Evolutionary conservation across 2,329 filamentous ascomycete genomes (phyloP).

Genomic region (Elsinoe perseae): DNA sequence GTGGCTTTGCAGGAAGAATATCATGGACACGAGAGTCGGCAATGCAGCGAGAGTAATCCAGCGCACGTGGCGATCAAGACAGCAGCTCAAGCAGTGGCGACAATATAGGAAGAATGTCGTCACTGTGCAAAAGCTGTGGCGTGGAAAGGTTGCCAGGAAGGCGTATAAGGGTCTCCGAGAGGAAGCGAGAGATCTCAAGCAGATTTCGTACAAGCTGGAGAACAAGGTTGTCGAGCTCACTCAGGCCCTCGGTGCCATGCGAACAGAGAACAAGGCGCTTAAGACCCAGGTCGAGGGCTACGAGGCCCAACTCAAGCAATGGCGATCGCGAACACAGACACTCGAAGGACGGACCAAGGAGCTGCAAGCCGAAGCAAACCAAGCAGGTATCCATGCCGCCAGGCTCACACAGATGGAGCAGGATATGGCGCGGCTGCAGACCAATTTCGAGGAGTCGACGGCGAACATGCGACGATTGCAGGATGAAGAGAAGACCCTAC

Average conservation of each 20-base stretch:
- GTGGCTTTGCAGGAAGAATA: slow-evolving; percentile 79
- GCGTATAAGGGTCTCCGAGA: slow-evolving; percentile 88
- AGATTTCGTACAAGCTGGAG: slow-evolving; percentile 98
- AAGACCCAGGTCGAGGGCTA: slow-evolving; percentile 88
- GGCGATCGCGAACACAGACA: slow-evolving; percentile 85
- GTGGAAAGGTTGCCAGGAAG: slow-evolving; percentile 70
- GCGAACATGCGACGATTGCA: slow-evolving; percentile 88
- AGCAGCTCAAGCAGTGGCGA: slow-evolving; percentile 72
- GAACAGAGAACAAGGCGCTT: slow-evolving; percentile 87
- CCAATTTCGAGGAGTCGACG: slow-evolving; percentile 81
- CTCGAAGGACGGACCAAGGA: slow-evolving; percentile 88
- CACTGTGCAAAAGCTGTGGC: slow-evolving; percentile 87
- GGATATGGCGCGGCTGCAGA: slow-evolving; percentile 87
- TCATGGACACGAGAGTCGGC: slow-evolving; percentile 87
- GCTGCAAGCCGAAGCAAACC: slow-evolving; percentile 91
- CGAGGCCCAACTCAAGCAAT: slow-evolving; percentile 90
- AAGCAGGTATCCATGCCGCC: slow-evolving; percentile 90
- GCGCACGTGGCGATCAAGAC: slow-evolving; percentile 75
- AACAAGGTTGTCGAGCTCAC: slow-evolving; percentile 99
- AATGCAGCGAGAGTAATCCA: slow-evolving; percentile 90
- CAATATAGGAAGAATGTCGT: slow-evolving; percentile 83
- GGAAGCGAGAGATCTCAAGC: slow-evolving; percentile 95
- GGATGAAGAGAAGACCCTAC: slow-evolving; percentile 80
- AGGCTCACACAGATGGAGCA: slow-evolving; percentile 86
- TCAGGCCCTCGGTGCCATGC: slow-evolving; percentile 84